Percentiles rank a stretch among this genome's conserved stretches.
phyloP scores from a whole-genome alignment of 148 eudicot genomes.

The Amaranthus hypochondriacus region DNA sequence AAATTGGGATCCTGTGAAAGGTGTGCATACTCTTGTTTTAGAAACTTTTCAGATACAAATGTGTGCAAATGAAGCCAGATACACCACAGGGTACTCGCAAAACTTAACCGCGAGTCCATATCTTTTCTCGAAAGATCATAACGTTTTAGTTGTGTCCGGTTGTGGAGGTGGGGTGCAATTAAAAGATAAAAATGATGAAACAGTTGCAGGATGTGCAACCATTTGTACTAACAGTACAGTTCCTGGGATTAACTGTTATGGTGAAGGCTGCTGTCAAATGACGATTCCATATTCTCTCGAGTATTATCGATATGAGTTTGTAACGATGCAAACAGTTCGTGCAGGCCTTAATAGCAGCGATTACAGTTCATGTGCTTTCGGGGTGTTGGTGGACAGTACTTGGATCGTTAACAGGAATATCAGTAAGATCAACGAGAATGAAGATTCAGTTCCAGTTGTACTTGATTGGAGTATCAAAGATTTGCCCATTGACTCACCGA shows the following conservation, averaged over 20 bases:
- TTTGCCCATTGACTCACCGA: background rate
- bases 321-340: background rate
- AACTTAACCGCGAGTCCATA: background rate
- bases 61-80: too few relatives aligned
- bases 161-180: background rate
- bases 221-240: background rate
- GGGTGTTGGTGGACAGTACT: background rate
- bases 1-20: too few relatives aligned
- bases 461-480: background rate
- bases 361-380: background rate
- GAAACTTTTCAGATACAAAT: too few relatives aligned
- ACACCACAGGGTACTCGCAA: too few relatives aligned
- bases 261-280: background rate
- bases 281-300: background rate
- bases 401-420: background rate
- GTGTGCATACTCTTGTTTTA: too few relatives aligned
- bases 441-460: background rate
- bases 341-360: background rate
- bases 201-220: background rate
- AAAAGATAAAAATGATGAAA: background rate
- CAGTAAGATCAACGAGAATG: background rate
- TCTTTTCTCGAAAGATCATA: background rate
- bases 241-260: background rate
- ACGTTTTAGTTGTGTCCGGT: background rate
- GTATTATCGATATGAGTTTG: background rate